A percentile compares a stretch with the other conserved stretches of the same genome.
Evolutionary conservation across 768 basidiomycete genomes (phyloP).

Genomic region (Mycena metata): DNA sequence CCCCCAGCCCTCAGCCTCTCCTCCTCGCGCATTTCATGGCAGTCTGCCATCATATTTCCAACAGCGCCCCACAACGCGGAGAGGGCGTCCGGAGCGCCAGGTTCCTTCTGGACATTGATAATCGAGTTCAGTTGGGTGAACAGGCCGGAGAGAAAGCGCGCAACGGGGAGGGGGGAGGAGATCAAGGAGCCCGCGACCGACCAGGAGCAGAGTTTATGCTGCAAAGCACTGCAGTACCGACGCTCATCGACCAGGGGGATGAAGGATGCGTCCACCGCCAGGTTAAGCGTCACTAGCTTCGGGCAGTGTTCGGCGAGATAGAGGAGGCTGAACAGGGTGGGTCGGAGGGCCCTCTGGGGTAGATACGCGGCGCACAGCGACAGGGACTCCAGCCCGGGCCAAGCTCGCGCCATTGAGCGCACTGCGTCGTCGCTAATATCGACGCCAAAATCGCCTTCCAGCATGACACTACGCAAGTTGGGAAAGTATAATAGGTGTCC

Average conservation of each 20-base stretch:
- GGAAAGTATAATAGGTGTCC: too few relatives aligned
- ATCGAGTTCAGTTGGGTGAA: neutral
- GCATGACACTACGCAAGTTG: too few relatives aligned
- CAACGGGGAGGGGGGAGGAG: neutral
- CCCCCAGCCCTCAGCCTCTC: too few relatives aligned
- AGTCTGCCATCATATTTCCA: too few relatives aligned
- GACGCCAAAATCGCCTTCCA: too few relatives aligned
- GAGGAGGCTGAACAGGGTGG: neutral
- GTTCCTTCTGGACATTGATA: too few relatives aligned
- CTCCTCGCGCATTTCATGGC: too few relatives aligned
- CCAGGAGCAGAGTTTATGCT: neutral
- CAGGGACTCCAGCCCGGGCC: neutral
- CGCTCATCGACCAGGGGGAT: neutral
- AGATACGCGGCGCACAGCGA: neutral
- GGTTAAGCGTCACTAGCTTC: neutral
- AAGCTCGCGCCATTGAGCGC: neutral
- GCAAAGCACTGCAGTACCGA: neutral
- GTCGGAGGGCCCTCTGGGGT: neutral
- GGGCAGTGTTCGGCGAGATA: too few relatives aligned
- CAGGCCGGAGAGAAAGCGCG: neutral
- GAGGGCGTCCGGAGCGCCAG: too few relatives aligned
- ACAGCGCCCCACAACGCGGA: too few relatives aligned
- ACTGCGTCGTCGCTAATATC: too few relatives aligned
- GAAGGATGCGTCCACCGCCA: neutral
- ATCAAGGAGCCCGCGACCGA: neutral